Conservation (phyloP, 805 yeast species). For the Saccharomycopsis microspora region DNA sequence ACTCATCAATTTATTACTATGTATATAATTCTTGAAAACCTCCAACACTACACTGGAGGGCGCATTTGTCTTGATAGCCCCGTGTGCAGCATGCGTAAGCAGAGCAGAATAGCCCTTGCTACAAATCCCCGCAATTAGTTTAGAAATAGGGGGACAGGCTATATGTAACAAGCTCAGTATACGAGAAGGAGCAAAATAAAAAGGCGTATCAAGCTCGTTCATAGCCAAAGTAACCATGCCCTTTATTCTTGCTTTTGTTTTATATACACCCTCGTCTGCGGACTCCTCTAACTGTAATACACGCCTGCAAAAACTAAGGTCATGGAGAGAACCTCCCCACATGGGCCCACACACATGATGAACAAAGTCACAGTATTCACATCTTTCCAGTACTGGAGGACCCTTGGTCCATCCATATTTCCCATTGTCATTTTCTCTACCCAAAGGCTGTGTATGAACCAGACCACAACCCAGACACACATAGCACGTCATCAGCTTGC, state of each 20-base stretch:
- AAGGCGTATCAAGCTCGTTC: conserved; percentile 61
- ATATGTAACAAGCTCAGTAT: conserved; percentile 67
- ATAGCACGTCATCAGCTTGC: conserved; percentile 66
- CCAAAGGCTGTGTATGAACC: conserved; percentile 60
- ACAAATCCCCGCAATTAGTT: conserved; percentile 68
- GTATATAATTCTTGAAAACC: conserved; percentile 54
- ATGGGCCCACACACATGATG: conserved; percentile 90
- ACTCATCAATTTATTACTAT: conserved; percentile 28
- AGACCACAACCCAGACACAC: conserved; percentile 86
- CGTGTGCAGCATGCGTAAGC: conserved; percentile 79
- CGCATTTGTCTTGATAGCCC: conserved; percentile 83
- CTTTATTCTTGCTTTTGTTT: conserved; percentile 72
- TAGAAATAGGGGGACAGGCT: conserved; percentile 71
- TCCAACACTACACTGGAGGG: conserved; percentile 74
- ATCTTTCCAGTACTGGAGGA: conserved; percentile 46
- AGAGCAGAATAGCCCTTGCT: conserved; percentile 76
- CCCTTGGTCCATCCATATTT: conserved; percentile 54
- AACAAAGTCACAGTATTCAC: conserved; percentile 57
- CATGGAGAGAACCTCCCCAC: conserved; percentile 83
- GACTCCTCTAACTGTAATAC: conserved; percentile 43
- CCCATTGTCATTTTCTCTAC: conserved; percentile 38
- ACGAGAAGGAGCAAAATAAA: conserved; percentile 74
- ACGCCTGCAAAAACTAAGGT: conserved; percentile 50
- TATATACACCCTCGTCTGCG: conserved; percentile 43
- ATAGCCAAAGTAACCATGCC: conserved; percentile 87